phyloP scores from a whole-genome alignment of 2,329 filamentous ascomycete species.

The Pseudopyricularia javanii region DNA sequence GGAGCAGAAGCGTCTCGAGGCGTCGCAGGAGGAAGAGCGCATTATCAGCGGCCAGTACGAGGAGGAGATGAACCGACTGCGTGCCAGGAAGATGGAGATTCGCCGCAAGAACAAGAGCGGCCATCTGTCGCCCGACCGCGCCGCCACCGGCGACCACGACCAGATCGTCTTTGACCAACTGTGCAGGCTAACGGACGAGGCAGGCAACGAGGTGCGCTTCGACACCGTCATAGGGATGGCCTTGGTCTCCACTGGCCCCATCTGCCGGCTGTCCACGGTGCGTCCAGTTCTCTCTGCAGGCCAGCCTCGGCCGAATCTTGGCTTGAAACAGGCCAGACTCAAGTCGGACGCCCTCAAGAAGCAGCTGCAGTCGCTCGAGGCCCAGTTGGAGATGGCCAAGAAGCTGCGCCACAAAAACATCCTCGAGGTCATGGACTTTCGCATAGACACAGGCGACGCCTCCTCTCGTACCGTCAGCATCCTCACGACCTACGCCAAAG shows the following conservation, averaged over 20 bases:
- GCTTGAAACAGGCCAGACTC: constrained; percentile 60
- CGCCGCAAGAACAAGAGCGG: constrained; percentile 46
- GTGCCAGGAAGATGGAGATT: constrained; percentile 49
- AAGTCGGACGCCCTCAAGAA: constrained; percentile 56
- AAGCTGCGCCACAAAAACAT: constrained; percentile 65
- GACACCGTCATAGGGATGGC: constrained; percentile 59
- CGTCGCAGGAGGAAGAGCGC: constrained; percentile 56
- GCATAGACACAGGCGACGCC: constrained; percentile 33
- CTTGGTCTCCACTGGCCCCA: constrained; percentile 50
- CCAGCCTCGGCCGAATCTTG: constrained; percentile 48
- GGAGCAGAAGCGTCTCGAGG: constrained; percentile 39
- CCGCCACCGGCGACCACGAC: constrained; percentile 17
- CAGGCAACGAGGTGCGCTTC: constrained; percentile 55
- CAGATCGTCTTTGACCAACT: constrained; percentile 54
- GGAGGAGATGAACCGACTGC: constrained; percentile 57
- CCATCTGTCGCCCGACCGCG: constrained; percentile 22
- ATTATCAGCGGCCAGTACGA: constrained; percentile 59
- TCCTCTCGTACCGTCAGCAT: constrained; percentile 59
- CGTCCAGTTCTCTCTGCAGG: constrained; percentile 49
- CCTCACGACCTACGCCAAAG: constrained; percentile 66
- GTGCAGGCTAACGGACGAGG: constrained; percentile 49
- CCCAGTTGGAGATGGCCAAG: constrained; percentile 63
- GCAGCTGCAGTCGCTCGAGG: constrained; percentile 64
- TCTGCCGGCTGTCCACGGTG: constrained; percentile 61
- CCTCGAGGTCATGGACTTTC: constrained; percentile 71